Percentiles rank a stretch among this genome's conserved stretches.
Conservation (phyloP, 2,329 filamentous ascomycete genomes). For the Ceratocystis colombiana region DNA sequence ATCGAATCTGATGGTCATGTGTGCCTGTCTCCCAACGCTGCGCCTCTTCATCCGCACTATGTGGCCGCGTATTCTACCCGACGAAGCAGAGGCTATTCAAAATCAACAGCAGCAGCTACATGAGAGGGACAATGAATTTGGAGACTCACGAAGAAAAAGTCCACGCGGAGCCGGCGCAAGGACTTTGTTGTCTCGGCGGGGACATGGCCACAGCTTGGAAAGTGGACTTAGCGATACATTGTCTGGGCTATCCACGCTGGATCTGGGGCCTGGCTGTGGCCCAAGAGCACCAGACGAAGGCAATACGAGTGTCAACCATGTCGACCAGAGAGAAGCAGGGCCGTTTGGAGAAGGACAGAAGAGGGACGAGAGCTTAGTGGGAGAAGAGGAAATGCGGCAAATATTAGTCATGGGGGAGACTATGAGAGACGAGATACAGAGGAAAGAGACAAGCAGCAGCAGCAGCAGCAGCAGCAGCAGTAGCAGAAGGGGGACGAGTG, state of each 20-base stretch:
- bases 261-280: neutral
- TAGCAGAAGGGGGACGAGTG: neutral
- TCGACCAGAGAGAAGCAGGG: neutral
- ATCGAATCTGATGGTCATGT: conserved; percentile 12
- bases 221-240: conserved; percentile 5
- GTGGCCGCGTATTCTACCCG: neutral
- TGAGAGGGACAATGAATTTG: neutral
- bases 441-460: neutral
- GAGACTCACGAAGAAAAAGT: neutral
- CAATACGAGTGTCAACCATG: conserved; percentile 1
- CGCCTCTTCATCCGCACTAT: neutral
- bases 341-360: neutral
- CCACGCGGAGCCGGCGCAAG: neutral
- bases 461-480: neutral
- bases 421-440: no score
- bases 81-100: neutral
- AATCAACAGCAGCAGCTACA: neutral
- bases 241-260: conserved; percentile 7
- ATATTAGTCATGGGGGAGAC: neutral
- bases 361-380: neutral
- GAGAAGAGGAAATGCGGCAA: neutral
- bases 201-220: neutral
- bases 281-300: neutral
- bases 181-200: neutral
- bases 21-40: conserved; percentile 4